Conservation (phyloP, 1,284 basidiomycete species). For the Neotropicomus parvogracilis region DNA sequence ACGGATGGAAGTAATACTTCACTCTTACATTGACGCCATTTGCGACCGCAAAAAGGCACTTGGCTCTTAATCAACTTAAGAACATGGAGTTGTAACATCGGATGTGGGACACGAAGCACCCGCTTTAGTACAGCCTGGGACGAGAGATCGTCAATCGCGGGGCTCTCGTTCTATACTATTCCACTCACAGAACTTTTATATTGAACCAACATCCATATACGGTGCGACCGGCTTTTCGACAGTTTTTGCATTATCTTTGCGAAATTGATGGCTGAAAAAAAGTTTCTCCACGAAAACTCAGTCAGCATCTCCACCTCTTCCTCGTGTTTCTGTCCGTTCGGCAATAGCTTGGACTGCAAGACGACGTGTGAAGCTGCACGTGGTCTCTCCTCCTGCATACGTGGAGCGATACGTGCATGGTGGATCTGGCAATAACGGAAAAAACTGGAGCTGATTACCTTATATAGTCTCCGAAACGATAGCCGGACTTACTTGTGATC, state of each 20-base stretch:
- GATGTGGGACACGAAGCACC: conserved; percentile 90
- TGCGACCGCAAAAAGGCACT: conserved; percentile 96
- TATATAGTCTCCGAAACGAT: conserved; percentile 1
- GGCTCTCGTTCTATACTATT: background rate
- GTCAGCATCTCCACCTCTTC: conserved; percentile 90
- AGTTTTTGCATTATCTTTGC: conserved; percentile 98
- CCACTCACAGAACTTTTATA: conserved; percentile 91
- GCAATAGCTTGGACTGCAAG: conserved; percentile 51
- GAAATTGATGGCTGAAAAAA: conserved; percentile 98
- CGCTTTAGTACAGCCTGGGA: conserved; percentile 89
- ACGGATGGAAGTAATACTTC: background rate
- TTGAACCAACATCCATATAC: conserved; percentile 94
- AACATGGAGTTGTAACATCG: conserved; percentile 92
- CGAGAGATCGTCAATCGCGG: conserved; percentile 11
- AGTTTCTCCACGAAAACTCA: conserved; percentile 97
- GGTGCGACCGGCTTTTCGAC: conserved; percentile 90
- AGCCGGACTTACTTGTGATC: conserved; percentile 66
- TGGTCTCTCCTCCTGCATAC: conserved; percentile 55
- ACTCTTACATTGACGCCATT: conserved; percentile 91
- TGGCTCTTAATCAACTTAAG: conserved; percentile 98
- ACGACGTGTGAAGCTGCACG: conserved; percentile 56
- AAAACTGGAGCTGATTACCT: conserved; percentile 57
- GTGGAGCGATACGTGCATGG: conserved; percentile 61
- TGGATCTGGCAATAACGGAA: conserved; percentile 89
- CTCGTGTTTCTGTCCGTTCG: conserved; percentile 68